Conservation (phyloP, 2,329 filamentous ascomycete species). For the Bisporella sp. region DNA sequence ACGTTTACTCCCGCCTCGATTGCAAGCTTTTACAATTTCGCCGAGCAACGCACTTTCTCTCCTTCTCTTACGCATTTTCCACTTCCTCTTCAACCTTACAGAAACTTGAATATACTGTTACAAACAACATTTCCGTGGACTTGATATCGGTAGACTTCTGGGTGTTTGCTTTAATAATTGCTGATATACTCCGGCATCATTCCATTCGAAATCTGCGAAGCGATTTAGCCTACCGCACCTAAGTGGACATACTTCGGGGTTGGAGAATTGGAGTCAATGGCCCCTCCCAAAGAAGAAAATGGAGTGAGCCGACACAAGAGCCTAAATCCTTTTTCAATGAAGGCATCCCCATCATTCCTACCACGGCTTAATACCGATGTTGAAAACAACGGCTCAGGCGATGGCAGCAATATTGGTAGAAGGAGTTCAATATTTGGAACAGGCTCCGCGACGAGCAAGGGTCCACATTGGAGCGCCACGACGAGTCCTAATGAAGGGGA, state of each 20-base stretch:
- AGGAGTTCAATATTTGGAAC: constrained; percentile 23
- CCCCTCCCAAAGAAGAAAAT: constrained; percentile 16
- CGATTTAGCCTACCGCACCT: constrained; percentile 5
- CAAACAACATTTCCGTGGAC: too few relatives aligned
- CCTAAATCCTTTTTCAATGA: constrained; percentile 20
- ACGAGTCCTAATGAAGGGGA: constrained; percentile 15
- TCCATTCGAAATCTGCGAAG: background rate
- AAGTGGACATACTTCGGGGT: constrained; percentile 5
- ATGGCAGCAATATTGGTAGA: constrained; percentile 19
- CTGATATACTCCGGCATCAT: too few relatives aligned
- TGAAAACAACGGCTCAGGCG: constrained; percentile 6
- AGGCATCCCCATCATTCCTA: constrained; percentile 12
- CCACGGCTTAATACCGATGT: constrained; percentile 22
- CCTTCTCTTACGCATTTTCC: too few relatives aligned
- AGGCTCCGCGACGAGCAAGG: constrained; percentile 14
- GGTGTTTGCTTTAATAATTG: too few relatives aligned
- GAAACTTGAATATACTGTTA: too few relatives aligned
- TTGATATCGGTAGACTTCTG: too few relatives aligned
- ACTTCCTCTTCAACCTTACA: too few relatives aligned
- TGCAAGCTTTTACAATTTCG: too few relatives aligned
- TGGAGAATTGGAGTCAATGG: constrained; percentile 14
- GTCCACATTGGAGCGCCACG: constrained; percentile 13
- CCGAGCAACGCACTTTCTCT: too few relatives aligned
- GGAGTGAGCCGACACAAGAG: constrained; percentile 20
- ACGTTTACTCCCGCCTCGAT: too few relatives aligned